These are phyloP conservation scores for Eremothecium gossypii DNA, from an alignment of 1,139 yeast genomes.

Conservation along the genomic window DNA sequence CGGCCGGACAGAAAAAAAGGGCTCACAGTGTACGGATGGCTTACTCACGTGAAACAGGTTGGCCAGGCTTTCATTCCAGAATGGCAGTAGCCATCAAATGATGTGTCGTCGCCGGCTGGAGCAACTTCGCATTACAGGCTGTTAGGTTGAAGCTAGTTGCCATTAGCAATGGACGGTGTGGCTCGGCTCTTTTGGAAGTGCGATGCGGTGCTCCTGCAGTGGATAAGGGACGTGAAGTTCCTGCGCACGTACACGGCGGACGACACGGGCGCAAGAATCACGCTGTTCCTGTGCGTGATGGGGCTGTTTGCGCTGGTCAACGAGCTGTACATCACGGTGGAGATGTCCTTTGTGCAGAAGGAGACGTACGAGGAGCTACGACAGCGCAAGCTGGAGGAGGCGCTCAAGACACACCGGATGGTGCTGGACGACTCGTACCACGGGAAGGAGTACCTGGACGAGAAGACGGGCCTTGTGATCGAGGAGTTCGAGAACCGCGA, in stretches of 20 bases:
- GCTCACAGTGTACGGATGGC: too few species aligned
- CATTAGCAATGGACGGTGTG: too few species aligned
- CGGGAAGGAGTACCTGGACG: conserved; percentile 26
- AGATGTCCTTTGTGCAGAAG: conserved; percentile 28
- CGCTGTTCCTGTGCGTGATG: conserved; percentile 24
- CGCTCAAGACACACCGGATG: conserved; percentile 22
- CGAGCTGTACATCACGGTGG: conserved; percentile 28
- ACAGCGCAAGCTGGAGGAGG: conserved; percentile 25
- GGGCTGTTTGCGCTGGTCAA: conserved; percentile 28
- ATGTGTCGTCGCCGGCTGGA: too few species aligned
- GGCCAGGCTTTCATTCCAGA: too few species aligned
- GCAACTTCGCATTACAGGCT: too few species aligned
- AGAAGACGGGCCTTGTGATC: conserved; percentile 27
- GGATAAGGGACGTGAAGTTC: conserved; percentile 17
- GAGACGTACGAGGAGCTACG: conserved; percentile 28
- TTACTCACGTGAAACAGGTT: too few species aligned
- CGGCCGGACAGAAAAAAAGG: too few species aligned
- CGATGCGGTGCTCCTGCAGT: conserved; percentile 16
- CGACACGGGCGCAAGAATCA: conserved; percentile 28
- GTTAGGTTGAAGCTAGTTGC: too few species aligned
- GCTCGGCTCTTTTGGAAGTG: conserved; percentile 10
- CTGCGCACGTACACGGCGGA: conserved; percentile 25
- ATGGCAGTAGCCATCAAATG: too few species aligned
- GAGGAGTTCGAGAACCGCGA: conserved; percentile 49
- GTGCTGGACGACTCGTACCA: conserved; percentile 28